A percentile compares a stretch with the other conserved stretches of the same genome.
phyloP scores from a whole-genome alignment of 495 filamentous ascomycete species.

The Bacidia rubella region DNA sequence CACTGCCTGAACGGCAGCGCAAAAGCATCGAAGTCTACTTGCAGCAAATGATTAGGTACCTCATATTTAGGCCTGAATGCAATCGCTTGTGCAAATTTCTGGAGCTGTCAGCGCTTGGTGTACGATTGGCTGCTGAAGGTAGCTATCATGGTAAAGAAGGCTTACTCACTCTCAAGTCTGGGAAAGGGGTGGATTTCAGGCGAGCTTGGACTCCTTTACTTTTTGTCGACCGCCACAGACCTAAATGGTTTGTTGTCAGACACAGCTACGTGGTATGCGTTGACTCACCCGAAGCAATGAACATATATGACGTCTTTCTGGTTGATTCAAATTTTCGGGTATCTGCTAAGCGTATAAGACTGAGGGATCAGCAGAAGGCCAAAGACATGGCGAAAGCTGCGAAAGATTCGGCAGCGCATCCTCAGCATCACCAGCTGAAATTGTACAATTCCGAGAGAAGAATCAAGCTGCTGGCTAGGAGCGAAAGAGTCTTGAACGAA shows the following conservation, averaged over 20 bases:
- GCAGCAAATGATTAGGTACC: conserved; percentile 83
- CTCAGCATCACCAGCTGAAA: conserved; percentile 71
- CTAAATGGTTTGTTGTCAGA: conserved; percentile 96
- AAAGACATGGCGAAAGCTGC: conserved; percentile 46
- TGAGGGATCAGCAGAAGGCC: conserved; percentile 50
- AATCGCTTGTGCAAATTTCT: conserved; percentile 94
- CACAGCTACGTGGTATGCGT: conserved; percentile 97
- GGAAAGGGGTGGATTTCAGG: conserved; percentile 81
- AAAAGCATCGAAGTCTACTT: conserved; percentile 82
- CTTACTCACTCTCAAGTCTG: conserved; percentile 77
- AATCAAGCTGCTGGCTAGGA: conserved; percentile 81
- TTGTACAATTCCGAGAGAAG: conserved; percentile 79
- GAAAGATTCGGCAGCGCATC: conserved; percentile 50
- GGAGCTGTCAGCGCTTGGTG: conserved; percentile 85
- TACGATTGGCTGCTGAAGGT: conserved; percentile 88
- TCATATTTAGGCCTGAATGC: conserved; percentile 92
- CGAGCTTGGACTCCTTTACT: conserved; percentile 61
- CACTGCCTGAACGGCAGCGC: conserved; percentile 57
- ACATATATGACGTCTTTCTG: conserved; percentile 96
- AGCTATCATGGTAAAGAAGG: conserved; percentile 98
- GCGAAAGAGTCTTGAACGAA: conserved; percentile 75
- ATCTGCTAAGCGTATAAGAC: conserved; percentile 47
- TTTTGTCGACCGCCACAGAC: conserved; percentile 66
- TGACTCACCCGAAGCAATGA: conserved; percentile 95
- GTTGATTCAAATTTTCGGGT: conserved; percentile 76